phyloP scores from a whole-genome alignment of 2,329 filamentous ascomycete species.

The Leptographium lundbergii region DNA sequence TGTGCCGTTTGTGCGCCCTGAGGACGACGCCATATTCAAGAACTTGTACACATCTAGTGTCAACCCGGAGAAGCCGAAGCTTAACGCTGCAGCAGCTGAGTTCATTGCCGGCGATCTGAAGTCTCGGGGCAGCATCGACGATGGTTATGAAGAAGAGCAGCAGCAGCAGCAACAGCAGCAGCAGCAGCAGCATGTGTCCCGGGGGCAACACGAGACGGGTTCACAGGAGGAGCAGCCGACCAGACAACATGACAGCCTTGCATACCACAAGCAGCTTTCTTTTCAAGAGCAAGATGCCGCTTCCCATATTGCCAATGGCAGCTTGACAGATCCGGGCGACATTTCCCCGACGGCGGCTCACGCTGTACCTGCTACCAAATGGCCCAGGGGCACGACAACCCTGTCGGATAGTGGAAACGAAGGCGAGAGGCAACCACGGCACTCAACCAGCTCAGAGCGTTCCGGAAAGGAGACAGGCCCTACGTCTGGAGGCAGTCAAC shows the following conservation, averaged over 20 bases:
- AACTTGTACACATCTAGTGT: constrained; percentile 53
- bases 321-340: constrained; percentile 17
- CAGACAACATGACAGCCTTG: not conserved
- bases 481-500: constrained; percentile 19
- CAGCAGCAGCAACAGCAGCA: not conserved
- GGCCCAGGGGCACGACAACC: constrained; percentile 17
- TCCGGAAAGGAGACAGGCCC: constrained; percentile 16
- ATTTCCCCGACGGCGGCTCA: constrained; percentile 25
- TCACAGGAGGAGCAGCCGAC: not conserved
- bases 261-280: not conserved
- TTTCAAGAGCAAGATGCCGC: not conserved
- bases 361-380: constrained; percentile 21
- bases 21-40: constrained; percentile 73
- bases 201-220: not conserved
- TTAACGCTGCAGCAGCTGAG: constrained; percentile 40
- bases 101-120: constrained; percentile 24
- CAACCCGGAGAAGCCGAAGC: constrained; percentile 40
- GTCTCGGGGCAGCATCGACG: constrained; percentile 9
- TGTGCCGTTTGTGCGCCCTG: constrained; percentile 83
- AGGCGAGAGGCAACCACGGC: constrained; percentile 24
- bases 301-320: constrained; percentile 5
- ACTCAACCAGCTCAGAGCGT: constrained; percentile 15
- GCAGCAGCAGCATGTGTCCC: not conserved
- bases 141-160: constrained; percentile 4
- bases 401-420: constrained; percentile 33